These are phyloP conservation scores for Coemansia umbellata DNA, from an alignment of 192 early-diverging fungal species.

Conservation along the genomic window DNA sequence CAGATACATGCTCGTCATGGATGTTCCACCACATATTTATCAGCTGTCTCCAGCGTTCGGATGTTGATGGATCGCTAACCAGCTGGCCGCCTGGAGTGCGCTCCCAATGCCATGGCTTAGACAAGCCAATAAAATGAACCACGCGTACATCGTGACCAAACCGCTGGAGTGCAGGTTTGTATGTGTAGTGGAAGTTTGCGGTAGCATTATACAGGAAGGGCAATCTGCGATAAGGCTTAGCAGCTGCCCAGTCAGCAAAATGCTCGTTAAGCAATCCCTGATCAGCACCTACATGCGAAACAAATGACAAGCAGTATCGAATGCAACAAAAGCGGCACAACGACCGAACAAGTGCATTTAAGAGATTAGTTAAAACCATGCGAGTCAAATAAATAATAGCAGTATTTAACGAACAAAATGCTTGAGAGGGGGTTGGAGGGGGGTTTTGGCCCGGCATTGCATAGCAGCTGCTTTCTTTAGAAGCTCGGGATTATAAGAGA, in stretches of 20 bases:
- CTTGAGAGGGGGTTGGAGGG: no score
- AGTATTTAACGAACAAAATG: no score
- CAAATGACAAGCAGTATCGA: background rate
- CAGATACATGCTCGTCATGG: constrained; percentile 56
- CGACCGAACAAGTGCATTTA: background rate
- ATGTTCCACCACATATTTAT: constrained; percentile 73
- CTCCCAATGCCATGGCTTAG: constrained; percentile 87
- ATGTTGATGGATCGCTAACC: constrained; percentile 17
- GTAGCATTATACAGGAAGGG: constrained; percentile 85
- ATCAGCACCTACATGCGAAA: constrained; percentile 68
- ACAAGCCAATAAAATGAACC: constrained; percentile 84
- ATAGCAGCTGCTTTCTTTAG: no score
- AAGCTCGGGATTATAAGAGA: no score
- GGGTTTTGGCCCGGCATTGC: no score
- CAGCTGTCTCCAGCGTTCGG: constrained; percentile 53
- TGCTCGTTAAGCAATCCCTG: constrained; percentile 91
- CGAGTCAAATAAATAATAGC: background rate
- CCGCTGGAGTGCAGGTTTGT: constrained; percentile 76
- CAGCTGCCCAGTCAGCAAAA: constrained; percentile 72
- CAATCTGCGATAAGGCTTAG: constrained; percentile 58
- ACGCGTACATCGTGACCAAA: constrained; percentile 69
- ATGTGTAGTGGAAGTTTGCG: constrained; percentile 52
- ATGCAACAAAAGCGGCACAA: no score
- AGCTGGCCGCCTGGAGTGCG: constrained; percentile 60
- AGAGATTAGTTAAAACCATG: background rate